Evolutionary conservation across 78 protist species (phyloP).

Genomic region (Anaeramoeba ignava): DNA sequence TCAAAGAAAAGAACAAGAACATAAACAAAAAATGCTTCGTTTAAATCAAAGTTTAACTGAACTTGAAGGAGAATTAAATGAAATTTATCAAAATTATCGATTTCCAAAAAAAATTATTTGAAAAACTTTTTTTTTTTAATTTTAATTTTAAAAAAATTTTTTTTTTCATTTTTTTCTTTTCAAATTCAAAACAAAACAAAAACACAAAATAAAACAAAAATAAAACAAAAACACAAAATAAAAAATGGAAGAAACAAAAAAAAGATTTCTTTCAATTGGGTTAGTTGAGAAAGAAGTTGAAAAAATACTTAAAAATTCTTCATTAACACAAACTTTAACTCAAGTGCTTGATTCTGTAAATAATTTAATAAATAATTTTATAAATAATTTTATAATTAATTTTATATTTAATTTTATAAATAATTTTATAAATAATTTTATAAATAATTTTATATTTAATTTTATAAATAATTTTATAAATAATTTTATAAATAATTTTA

Average conservation of each 20-base stretch:
- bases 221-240: too few relatives aligned
- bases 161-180: too few relatives aligned
- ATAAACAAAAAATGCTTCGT: too few relatives aligned
- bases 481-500: background rate
- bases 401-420: background rate
- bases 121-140: too few relatives aligned
- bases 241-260: background rate
- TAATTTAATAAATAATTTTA: background rate
- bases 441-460: background rate
- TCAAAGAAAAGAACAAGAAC: too few relatives aligned
- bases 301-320: background rate
- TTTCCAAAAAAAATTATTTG: too few relatives aligned
- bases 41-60: too few relatives aligned
- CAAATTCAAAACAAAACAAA: too few relatives aligned
- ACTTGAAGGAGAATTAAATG: too few relatives aligned
- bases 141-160: too few relatives aligned
- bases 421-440: background rate
- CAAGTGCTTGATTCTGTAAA: background rate
- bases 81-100: too few relatives aligned
- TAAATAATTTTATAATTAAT: background rate
- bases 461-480: background rate
- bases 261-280: background rate
- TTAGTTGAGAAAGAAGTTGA: background rate
- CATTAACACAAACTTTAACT: background rate
- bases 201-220: too few relatives aligned